Evolutionary conservation across 2,329 filamentous ascomycete genomes (phyloP).

Genomic region (Chalara sp.): DNA sequence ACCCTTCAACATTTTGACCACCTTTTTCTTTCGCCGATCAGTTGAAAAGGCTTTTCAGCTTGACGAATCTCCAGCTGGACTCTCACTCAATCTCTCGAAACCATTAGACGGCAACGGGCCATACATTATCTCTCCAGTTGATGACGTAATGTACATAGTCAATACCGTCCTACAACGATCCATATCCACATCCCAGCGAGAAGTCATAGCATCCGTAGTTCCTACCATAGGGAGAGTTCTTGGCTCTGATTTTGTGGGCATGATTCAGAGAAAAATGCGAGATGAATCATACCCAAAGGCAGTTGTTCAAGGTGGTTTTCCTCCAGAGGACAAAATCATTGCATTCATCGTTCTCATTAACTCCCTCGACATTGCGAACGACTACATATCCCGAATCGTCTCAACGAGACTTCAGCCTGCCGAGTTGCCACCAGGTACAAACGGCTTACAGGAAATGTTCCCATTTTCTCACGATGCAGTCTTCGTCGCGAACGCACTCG

Average conservation of each 20-base stretch:
- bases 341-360: conserved; percentile 91
- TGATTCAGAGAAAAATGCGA: conserved; percentile 96
- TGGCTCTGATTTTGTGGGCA: conserved; percentile 84
- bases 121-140: conserved; percentile 89
- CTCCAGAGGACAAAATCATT: conserved; percentile 82
- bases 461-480: conserved; percentile 71
- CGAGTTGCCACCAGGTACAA: conserved; percentile 32
- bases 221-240: conserved; percentile 76
- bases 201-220: conserved; percentile 70
- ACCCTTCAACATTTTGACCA: conserved; percentile 88
- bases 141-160: conserved; percentile 99
- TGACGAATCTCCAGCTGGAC: conserved; percentile 75
- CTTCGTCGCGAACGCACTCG: conserved; percentile 62
- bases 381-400: conserved; percentile 86
- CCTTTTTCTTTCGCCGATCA: conserved; percentile 92
- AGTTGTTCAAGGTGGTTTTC: conserved; percentile 69
- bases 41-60: conserved; percentile 97
- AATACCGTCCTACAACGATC: conserved; percentile 85
- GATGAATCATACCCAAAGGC: conserved; percentile 89
- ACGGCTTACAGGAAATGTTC: conserved; percentile 57
- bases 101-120: conserved; percentile 72
- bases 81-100: conserved; percentile 69
- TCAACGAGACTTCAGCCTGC: conserved; percentile 51
- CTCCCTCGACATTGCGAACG: conserved; percentile 85
- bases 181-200: conserved; percentile 75